Conservation (phyloP, 2,329 filamentous ascomycete species). For the Magnaporthiopsis incrustans region DNA sequence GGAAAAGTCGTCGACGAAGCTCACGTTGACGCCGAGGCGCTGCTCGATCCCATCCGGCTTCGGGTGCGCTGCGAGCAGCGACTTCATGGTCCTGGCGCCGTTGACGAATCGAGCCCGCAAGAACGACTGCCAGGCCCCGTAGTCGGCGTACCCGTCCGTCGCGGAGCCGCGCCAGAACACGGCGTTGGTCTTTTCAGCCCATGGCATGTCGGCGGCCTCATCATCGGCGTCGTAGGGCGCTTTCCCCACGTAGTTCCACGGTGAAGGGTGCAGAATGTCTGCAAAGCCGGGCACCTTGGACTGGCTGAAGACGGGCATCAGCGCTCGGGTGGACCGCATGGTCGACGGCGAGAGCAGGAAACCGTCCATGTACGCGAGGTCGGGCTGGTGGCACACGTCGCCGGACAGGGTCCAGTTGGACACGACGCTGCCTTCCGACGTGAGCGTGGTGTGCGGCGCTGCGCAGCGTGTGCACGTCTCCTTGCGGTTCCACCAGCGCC, state of each 20-base stretch:
- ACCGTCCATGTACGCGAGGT: slow-evolving; percentile 41
- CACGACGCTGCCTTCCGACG: slow-evolving; percentile 27
- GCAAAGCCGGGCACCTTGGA: slow-evolving; percentile 45
- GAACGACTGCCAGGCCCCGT: slow-evolving; percentile 48
- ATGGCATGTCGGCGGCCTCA: slow-evolving; percentile 28
- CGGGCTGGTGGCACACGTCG: slow-evolving; percentile 43
- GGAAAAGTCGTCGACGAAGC: slow-evolving; percentile 29
- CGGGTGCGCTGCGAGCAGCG: slow-evolving; percentile 9
- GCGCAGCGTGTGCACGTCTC: slow-evolving; percentile 24
- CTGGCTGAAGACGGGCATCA: slow-evolving; percentile 49
- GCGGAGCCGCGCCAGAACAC: slow-evolving; percentile 48
- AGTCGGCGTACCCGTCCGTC: slow-evolving; percentile 39
- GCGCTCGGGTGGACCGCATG: slow-evolving; percentile 32
- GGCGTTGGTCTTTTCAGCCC: slow-evolving; percentile 38
- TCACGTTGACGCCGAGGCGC: slow-evolving; percentile 21
- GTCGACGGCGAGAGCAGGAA: slow-evolving; percentile 39
- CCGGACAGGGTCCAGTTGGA: slow-evolving; percentile 30
- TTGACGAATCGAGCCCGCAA: slow-evolving; percentile 52
- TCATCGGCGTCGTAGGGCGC: slow-evolving; percentile 26
- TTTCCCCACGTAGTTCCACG: slow-evolving; percentile 31
- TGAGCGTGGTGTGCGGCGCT: slow-evolving; percentile 25
- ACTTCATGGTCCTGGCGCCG: slow-evolving; percentile 28
- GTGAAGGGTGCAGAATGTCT: slow-evolving; percentile 39
- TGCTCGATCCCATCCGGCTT: slow-evolving; percentile 4
- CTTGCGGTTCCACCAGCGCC: slow-evolving; percentile 31